phyloP scores from a whole-genome alignment of 306 rosid genomes.

The Trifolium dubium region DNA sequence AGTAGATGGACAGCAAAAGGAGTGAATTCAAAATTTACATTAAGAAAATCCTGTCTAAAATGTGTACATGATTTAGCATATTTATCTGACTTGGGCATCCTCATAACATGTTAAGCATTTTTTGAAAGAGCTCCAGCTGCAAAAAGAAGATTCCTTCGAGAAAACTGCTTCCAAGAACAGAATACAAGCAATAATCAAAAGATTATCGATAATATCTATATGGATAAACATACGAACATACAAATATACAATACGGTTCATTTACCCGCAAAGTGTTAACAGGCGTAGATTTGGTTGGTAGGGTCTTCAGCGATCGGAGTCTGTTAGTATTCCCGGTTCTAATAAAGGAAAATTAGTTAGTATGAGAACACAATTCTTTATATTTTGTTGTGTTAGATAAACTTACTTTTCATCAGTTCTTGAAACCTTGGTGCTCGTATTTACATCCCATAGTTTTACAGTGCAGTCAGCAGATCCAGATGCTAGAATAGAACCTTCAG shows the following conservation, averaged over 20 bases:
- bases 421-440: constrained; percentile 73
- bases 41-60: background rate
- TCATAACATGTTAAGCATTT: constrained; percentile 39
- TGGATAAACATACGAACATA: constrained; percentile 19
- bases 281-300: constrained; percentile 84
- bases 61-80: background rate
- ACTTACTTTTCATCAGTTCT: constrained; percentile 82
- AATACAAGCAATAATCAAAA: constrained; percentile 32
- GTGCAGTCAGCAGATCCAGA: constrained; percentile 97
- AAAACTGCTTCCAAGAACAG: constrained; percentile 64
- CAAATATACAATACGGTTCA: background rate
- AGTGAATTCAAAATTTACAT: background rate
- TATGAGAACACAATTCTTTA: constrained; percentile 11
- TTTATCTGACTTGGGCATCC: constrained; percentile 17
- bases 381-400: background rate
- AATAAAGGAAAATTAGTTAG: constrained; percentile 38
- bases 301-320: constrained; percentile 79
- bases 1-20: background rate
- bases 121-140: constrained; percentile 83
- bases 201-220: constrained; percentile 1
- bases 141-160: constrained; percentile 94
- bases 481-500: constrained; percentile 93
- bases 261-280: constrained; percentile 78
- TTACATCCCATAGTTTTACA: constrained; percentile 94
- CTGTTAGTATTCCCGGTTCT: constrained; percentile 76